A percentile compares a stretch with the other conserved stretches of the same genome.
phyloP scores from a whole-genome alignment of 2,329 filamentous ascomycete species.

The Venturia asperata region DNA sequence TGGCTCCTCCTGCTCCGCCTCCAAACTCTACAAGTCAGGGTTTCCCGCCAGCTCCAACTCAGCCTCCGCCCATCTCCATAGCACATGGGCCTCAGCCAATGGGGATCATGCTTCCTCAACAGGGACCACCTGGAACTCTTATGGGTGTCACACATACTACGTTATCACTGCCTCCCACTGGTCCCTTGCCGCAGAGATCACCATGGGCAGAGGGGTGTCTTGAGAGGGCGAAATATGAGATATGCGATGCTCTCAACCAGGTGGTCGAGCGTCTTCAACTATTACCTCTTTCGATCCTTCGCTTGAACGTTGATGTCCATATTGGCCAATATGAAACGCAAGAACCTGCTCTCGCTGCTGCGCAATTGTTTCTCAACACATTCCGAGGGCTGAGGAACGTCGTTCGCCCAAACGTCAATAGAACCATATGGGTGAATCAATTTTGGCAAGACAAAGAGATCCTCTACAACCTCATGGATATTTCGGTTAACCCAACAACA shows the following conservation, averaged over 20 bases:
- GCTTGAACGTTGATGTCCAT: not conserved
- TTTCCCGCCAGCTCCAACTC: not conserved
- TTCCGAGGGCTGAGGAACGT: slow-evolving; percentile 10
- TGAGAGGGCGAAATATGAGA: not conserved
- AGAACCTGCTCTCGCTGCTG: not conserved
- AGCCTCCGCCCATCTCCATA: not conserved
- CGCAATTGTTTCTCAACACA: slow-evolving; percentile 1
- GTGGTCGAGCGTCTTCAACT: slow-evolving; percentile 1
- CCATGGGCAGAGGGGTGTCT: not conserved
- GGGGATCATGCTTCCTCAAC: not conserved
- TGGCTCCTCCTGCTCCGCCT: not conserved
- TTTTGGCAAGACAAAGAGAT: not conserved
- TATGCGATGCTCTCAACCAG: slow-evolving; percentile 3
- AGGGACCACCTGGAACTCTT: no score
- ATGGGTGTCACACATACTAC: not conserved
- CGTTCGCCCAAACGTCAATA: not conserved
- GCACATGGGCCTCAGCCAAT: not conserved
- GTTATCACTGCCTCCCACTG: not conserved
- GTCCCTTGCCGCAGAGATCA: not conserved
- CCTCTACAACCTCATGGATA: not conserved
- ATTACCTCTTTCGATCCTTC: not conserved
- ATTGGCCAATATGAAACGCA: slow-evolving; percentile 2
- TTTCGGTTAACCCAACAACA: not conserved
- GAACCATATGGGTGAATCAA: not conserved
- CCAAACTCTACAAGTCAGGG: not conserved